Evolutionary conservation across 768 basidiomycete genomes (phyloP).

Genomic region (Phanerodontia chrysosporium): DNA sequence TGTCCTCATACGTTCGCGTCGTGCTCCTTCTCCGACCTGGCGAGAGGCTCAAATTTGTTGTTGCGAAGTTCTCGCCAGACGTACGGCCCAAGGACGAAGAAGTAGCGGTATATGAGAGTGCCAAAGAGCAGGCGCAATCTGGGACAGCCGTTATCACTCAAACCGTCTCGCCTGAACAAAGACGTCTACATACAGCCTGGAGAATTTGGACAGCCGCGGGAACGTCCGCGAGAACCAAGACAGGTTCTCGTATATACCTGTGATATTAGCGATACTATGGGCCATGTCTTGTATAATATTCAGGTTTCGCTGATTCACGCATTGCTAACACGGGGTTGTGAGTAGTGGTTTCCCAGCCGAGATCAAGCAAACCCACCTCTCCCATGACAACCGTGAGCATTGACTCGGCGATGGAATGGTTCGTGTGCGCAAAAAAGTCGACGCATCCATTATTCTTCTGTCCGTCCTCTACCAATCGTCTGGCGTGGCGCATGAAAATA

Average conservation of each 20-base stretch:
- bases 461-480: conserved; percentile 12
- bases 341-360: not conserved
- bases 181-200: conserved; percentile 20
- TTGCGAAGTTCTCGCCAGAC: conserved; percentile 4
- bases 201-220: conserved; percentile 21
- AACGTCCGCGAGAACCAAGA: conserved; percentile 23
- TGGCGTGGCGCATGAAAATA: conserved; percentile 23
- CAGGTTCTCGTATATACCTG: conserved; percentile 29
- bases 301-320: conserved; percentile 23
- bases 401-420: conserved; percentile 28
- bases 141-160: not conserved
- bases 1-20: not conserved
- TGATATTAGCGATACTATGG: conserved; percentile 24
- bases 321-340: conserved; percentile 17
- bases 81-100: conserved; percentile 2
- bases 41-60: not conserved
- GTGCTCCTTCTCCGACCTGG: not conserved
- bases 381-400: conserved; percentile 29
- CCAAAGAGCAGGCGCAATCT: conserved; percentile 12
- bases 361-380: conserved; percentile 16
- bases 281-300: conserved; percentile 24
- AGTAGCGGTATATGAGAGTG: conserved; percentile 1
- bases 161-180: not conserved
- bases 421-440: conserved; percentile 27
- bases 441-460: conserved; percentile 7